Conservation (phyloP, 768 basidiomycete genomes). For the Melanogaster broomeanus region DNA sequence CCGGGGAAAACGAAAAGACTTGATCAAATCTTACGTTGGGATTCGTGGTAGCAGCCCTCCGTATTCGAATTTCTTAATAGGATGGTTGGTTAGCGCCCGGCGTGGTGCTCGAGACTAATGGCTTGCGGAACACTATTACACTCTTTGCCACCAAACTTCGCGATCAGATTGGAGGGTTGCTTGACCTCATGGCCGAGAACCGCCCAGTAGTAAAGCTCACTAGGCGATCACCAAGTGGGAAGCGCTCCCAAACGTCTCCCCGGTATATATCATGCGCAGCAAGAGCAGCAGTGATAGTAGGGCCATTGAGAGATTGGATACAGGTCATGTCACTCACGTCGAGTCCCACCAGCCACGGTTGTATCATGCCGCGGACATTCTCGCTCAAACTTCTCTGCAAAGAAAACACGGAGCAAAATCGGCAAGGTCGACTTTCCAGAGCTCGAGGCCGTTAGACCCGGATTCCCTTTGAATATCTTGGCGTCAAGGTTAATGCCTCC, state of each 20-base stretch:
- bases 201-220: slow-evolving; percentile 24
- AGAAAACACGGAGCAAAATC: slow-evolving; percentile 44
- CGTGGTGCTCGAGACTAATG: neutral
- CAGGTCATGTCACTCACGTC: slow-evolving; percentile 28
- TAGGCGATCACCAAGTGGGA: slow-evolving; percentile 34
- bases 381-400: too few relatives aligned
- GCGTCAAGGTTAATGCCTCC: neutral
- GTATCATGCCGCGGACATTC: slow-evolving; percentile 35
- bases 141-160: slow-evolving; percentile 22
- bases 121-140: slow-evolving; percentile 22
- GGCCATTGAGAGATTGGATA: slow-evolving; percentile 26
- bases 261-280: slow-evolving; percentile 29
- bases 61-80: slow-evolving; percentile 16
- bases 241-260: slow-evolving; percentile 17
- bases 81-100: neutral
- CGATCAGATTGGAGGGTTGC: slow-evolving; percentile 19
- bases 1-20: neutral
- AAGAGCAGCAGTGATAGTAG: slow-evolving; percentile 35
- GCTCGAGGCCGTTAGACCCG: slow-evolving; percentile 35
- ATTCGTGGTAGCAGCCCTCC: slow-evolving; percentile 18
- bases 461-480: slow-evolving; percentile 26
- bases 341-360: slow-evolving; percentile 42
- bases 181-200: slow-evolving; percentile 19
- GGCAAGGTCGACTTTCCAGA: slow-evolving; percentile 44
- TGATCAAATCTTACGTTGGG: slow-evolving; percentile 25